A percentile compares a stretch with the other conserved stretches of the same genome.
Conservation (phyloP, 495 filamentous ascomycete species). For the Penicillium dipodomyicola region DNA sequence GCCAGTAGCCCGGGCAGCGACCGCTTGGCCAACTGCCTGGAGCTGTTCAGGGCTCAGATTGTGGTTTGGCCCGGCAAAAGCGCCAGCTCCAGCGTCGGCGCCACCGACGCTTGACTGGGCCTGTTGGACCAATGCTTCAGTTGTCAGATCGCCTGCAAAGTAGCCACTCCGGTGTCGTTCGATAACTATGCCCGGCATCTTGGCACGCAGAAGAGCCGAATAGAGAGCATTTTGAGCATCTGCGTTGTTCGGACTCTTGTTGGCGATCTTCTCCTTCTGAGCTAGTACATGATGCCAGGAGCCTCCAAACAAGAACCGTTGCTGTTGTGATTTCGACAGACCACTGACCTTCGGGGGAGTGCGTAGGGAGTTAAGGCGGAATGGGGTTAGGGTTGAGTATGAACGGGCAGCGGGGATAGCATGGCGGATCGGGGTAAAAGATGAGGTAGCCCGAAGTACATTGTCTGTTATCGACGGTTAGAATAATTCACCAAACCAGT, state of each 20-base stretch:
- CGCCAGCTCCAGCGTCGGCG: constrained; percentile 37
- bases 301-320: constrained; percentile 54
- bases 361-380: constrained; percentile 28
- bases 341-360: constrained; percentile 21
- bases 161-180: constrained; percentile 83
- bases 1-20: constrained; percentile 71
- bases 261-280: constrained; percentile 82
- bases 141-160: constrained; percentile 72
- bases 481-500: neutral
- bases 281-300: constrained; percentile 59
- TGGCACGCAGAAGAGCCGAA: constrained; percentile 80
- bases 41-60: constrained; percentile 61
- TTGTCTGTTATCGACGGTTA: constrained; percentile 19
- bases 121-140: constrained; percentile 69
- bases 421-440: constrained; percentile 15
- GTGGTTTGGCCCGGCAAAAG: constrained; percentile 33
- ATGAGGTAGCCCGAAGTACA: constrained; percentile 24
- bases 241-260: constrained; percentile 82
- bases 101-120: constrained; percentile 68
- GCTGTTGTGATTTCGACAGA: constrained; percentile 35
- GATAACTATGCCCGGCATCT: constrained; percentile 87
- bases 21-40: constrained; percentile 82
- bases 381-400: constrained; percentile 39
- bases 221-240: constrained; percentile 92
- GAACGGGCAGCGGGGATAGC: constrained; percentile 28